Evolutionary conservation across 768 basidiomycete species (phyloP), one percentile per base, ranked within the genome.

Genomic region (Termitomyces sp.): DNA sequence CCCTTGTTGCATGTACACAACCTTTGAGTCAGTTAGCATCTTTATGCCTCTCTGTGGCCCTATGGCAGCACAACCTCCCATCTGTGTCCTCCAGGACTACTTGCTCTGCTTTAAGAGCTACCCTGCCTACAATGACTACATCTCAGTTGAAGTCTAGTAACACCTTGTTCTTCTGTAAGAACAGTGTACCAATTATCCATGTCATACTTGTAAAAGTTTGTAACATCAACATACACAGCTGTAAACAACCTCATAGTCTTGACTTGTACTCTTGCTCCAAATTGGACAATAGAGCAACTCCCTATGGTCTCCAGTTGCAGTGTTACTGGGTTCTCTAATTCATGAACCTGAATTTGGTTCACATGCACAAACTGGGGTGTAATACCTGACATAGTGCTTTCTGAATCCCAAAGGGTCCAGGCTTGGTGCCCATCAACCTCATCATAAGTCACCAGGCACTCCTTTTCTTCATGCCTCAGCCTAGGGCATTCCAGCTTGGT

Each of bases 131-230:
- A 1, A 23, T 10, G 7, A 69, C 47, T 0, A 36, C 23, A 23
- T 65, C 52, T 0, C 46, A 46, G 0, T 40, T 54, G 39, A 71
- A 69, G 54, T 69, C 66, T 1, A 70, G 45, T 0, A 57, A 10
- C 0, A 66, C 65, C 13, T 51, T 44, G 44, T 68, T 56, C n/a
- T 56, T 49, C 0, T 42, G 38, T 59, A 72, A 64, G 49, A 68
- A 76, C 5, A 66, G 68, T 3, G 62, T 70, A 0, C 74, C 71
- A 6, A 76, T 58, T 0, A 76, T 66, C 32, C n/a, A 65, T 56
- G 20, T 75, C 68, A 48, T 74, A 76, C 2, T 54, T 57, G 46
- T 74, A 68, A 15, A 76, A 58, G 35, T 76, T 76, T 0, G 60
- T 64, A 3, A 76, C 54, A 49, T 75, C 69, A 1, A 73, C 54